These are phyloP conservation scores for Phytophthora fragariaefolia DNA, from an alignment of 352 stramenopile species.

Conservation along the genomic window DNA sequence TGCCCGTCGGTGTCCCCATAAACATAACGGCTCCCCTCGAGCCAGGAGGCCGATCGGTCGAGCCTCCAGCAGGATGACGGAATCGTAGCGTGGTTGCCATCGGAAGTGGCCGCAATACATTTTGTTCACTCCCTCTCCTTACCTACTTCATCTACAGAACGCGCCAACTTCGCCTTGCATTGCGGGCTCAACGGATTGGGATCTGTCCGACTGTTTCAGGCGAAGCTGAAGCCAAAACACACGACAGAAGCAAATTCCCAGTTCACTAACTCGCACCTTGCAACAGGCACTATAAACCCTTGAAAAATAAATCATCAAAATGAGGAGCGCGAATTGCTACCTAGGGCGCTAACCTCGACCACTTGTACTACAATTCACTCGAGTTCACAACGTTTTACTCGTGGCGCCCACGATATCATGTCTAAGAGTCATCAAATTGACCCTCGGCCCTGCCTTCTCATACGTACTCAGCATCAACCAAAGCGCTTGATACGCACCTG, in stretches of 20 bases:
- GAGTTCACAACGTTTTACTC: not conserved
- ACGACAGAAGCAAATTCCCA: conserved; percentile 6
- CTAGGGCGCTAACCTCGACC: conserved; percentile 16
- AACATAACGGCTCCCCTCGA: conserved; percentile 12
- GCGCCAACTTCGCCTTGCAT: conserved; percentile 19
- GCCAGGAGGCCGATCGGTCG: conserved; percentile 11
- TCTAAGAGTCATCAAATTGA: conserved; percentile 6
- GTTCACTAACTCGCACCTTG: not conserved
- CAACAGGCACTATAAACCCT: conserved; percentile 14
- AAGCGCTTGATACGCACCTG: conserved; percentile 81
- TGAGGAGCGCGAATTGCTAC: conserved; percentile 30
- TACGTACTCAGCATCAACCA: conserved; percentile 26
- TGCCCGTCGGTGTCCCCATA: conserved; percentile 32
- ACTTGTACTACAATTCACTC: conserved; percentile 15
- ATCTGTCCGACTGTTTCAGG: conserved; percentile 8
- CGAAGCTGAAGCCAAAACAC: conserved; percentile 28
- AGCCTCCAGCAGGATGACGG: conserved; percentile 30
- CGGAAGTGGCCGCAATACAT: conserved; percentile 46
- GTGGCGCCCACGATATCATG: conserved; percentile 1
- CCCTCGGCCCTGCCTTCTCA: not conserved
- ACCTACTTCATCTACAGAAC: conserved; percentile 13
- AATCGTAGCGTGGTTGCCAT: conserved; percentile 44
- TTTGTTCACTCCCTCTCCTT: conserved; percentile 21
- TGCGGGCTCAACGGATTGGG: conserved; percentile 4
- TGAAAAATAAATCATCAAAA: conserved; percentile 40